These are phyloP conservation scores for Serendipita sp. DNA, from an alignment of 1,284 basidiomycete species.

Conservation along the genomic window DNA sequence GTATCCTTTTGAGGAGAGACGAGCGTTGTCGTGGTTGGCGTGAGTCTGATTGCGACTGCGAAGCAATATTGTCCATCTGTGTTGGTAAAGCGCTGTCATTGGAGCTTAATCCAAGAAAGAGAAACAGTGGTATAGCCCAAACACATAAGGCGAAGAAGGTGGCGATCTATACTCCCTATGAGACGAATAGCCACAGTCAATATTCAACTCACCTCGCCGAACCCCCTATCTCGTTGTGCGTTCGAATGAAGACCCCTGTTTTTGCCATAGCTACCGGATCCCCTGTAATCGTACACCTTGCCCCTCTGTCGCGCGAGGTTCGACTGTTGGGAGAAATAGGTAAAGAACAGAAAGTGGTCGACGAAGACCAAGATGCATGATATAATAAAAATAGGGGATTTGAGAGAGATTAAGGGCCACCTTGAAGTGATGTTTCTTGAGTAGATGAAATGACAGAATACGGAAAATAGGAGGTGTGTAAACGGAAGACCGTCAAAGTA, in stretches of 20 bases:
- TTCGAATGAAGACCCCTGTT: background rate
- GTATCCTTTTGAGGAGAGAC: background rate
- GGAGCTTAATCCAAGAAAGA: conserved; percentile 86
- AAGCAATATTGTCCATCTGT: background rate
- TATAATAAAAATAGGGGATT: conserved; percentile 66
- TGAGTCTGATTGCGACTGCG: background rate
- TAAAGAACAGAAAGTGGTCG: conserved; percentile 93
- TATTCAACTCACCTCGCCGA: conserved; percentile 26
- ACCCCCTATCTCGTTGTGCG: conserved; percentile 38
- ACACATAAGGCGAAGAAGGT: conserved; percentile 88
- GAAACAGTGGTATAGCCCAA: conserved; percentile 80
- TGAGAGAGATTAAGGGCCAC: conserved; percentile 85
- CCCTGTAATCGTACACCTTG: background rate
- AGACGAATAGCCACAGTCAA: conserved; percentile 24
- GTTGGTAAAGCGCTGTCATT: conserved; percentile 86
- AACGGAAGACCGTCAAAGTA: conserved; percentile 72
- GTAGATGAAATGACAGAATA: conserved; percentile 74
- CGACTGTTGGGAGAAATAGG: conserved; percentile 59
- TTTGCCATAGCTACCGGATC: background rate
- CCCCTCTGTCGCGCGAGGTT: background rate
- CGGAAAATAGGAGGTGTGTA: conserved; percentile 59
- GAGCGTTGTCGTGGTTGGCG: background rate
- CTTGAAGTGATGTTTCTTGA: conserved; percentile 75
- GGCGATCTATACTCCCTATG: conserved; percentile 75
- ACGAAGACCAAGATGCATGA: conserved; percentile 71